Evolutionary conservation across 2,329 filamentous ascomycete genomes (phyloP), one percentile per base, ranked within the genome.

Genomic region (Akanthomyces dipterigenus): DNA sequence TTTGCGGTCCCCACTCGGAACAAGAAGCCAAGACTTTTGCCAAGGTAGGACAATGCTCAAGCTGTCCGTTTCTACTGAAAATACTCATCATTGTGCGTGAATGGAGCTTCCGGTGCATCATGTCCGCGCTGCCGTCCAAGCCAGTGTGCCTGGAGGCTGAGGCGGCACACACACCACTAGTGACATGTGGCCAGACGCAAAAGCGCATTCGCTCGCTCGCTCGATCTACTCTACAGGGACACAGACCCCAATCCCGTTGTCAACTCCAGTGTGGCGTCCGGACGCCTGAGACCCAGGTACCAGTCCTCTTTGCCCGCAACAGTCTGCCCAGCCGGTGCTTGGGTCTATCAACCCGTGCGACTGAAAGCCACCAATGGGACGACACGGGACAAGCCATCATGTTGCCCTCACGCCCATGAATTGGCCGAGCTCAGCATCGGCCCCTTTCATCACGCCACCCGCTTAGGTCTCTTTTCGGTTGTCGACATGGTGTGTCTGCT

Each of bases 361-460:
- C 38, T 16, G 12, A 42, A 24, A 22, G 28, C 42, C 42, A 38
- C 55, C 43, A 57, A 57, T 57, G 16, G 28, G 31, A 57, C 31
- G 12, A 5, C 22, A 20, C 31, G 28, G 55, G 20, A 5, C 20
- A 57, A 46, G 43, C 43, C 42, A 48, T 46, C 4, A 20, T 34
- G 31, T 20, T 26, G 18, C 4, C 28, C 45, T 26, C 22, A 16
- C 45, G 14, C 22, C 16, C 24, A 26, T 22, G 45, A 48, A 5
- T 18, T 51, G 20, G 20, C 12, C 26, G 55, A 48, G 31, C 28
- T 38, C 11, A 28, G 55, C 42, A 57, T 48, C 55, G 7, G 5
- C 24, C 24, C 46, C 26, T 60, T 43, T n/a, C n/a, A 20, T 22
- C 48, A 53, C 57, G 48, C 57, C 57, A 53, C 57, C 24, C n/a